Evolutionary conservation across 1,284 basidiomycete genomes (phyloP).

Genomic region (Ustilago esculenta): DNA sequence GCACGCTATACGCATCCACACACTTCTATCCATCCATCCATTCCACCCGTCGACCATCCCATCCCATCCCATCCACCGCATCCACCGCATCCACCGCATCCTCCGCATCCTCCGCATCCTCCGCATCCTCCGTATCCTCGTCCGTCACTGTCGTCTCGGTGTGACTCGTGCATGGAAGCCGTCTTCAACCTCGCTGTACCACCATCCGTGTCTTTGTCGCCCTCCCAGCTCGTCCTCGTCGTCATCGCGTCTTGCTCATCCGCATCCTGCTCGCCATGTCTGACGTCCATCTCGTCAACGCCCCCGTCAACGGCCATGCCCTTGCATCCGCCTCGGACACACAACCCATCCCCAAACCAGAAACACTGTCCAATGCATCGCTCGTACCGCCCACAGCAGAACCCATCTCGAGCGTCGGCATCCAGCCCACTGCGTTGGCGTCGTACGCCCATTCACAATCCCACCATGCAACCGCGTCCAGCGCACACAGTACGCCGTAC

Average conservation of each 20-base stretch:
- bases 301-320: constrained; percentile 24
- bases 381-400: constrained; percentile 38
- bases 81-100: constrained; percentile 1
- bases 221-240: no score
- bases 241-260: no score
- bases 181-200: background rate
- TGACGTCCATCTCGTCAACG: constrained; percentile 8
- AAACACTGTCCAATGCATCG: constrained; percentile 16
- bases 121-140: background rate
- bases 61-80: constrained; percentile 17
- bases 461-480: no score
- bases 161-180: no score
- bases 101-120: constrained; percentile 1
- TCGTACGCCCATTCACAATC: constrained; percentile 21
- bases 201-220: background rate
- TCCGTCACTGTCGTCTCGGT: no score
- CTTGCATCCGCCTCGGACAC: background rate
- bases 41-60: constrained; percentile 16
- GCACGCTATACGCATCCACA: no score
- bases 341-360: no score
- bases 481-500: no score
- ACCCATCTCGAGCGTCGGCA: constrained; percentile 31
- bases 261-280: constrained; percentile 14
- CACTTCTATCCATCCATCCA: background rate
- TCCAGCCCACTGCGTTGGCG: constrained; percentile 23